Evolutionary conservation across 2,329 filamentous ascomycete species (phyloP), one percentile per base, ranked within the genome.

Genomic region (Cladosporium sp.): DNA sequence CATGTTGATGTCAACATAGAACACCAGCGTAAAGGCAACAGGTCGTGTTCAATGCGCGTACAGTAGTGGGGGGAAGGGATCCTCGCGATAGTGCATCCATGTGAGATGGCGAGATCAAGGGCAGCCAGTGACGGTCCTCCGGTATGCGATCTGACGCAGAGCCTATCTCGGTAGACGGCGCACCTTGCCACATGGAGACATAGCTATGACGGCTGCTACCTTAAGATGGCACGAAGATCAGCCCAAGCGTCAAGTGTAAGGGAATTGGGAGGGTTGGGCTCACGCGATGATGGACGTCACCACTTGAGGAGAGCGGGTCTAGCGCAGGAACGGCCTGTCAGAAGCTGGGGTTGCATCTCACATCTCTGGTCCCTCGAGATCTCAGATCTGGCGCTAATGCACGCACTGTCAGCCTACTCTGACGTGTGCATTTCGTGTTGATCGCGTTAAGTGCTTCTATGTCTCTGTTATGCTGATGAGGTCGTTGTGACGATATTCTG

Each of bases 1-100:
- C 55, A 57, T 57, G 55, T 57, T 57, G 55, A 57, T 57, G 55
- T 50, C 45, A 57, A 55, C 39, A 53, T 13, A 45, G 17, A 19
- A 34, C 50, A 10, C 40, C 52, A 24, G 37, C 5, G n/a, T n/a
- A n/a, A n/a, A n/a, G n/a, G 37, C 39, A 36, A 44, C 51, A 32
- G 22, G 19, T 25, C 32, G 34, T 10, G 4, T 50, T n/a, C 28
- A 47, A 28, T 37, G 52, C 34, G n/a, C 32, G 40, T 55, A 32
- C 40, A 32, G 40, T n/a, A n/a, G 10, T 17, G 28, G 25, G 40
- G 52, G 32, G 52, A 25, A 55, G 40, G 36, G 28, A 40, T 40
- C n/a, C 28, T 32, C 47, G n/a, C n/a, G 40, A 44, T 44, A 17
- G 40, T 25, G 40, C 24, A 10, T 45, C 15, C 22, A 45, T 45